Evolutionary conservation across 2,329 filamentous ascomycete species (phyloP).

Genomic region (Diaporthe humulicola): DNA sequence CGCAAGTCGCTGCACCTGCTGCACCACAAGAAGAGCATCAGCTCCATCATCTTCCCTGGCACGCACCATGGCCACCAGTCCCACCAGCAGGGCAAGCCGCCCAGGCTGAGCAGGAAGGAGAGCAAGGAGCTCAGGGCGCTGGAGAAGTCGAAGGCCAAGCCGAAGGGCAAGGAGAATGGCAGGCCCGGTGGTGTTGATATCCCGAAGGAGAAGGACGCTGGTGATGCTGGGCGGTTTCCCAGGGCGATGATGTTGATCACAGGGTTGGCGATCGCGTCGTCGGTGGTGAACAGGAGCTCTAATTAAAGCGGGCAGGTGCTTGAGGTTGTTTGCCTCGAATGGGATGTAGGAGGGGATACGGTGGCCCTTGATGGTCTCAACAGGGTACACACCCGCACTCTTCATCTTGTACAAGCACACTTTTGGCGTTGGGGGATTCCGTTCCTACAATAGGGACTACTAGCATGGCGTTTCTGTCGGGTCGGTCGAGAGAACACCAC

Average conservation of each 20-base stretch:
- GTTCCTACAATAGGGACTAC: neutral
- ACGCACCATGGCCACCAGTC: conserved; percentile 7
- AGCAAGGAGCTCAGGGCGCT: conserved; percentile 25
- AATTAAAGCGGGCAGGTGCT: neutral
- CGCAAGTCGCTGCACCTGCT: conserved; percentile 29
- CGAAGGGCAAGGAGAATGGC: neutral
- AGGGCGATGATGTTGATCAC: conserved; percentile 49
- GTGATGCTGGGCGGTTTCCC: conserved; percentile 40
- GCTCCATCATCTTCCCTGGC: conserved; percentile 25
- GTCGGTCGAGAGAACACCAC: neutral
- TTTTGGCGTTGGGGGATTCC: neutral
- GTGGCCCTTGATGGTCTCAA: neutral
- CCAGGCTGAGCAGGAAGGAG: conserved; percentile 33
- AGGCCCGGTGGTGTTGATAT: neutral
- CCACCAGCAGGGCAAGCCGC: conserved; percentile 28
- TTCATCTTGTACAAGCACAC: neutral
- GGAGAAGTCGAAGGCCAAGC: conserved; percentile 16
- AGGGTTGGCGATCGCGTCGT: conserved; percentile 45
- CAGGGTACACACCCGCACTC: neutral
- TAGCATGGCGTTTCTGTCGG: conserved; percentile 1
- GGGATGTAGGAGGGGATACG: neutral
- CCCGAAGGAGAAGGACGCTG: conserved; percentile 4
- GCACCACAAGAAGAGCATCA: conserved; percentile 36
- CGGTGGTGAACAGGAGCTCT: conserved; percentile 41
- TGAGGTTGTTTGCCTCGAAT: neutral